A percentile compares a stretch with the other conserved stretches of the same genome.
Evolutionary conservation across 805 yeast species (phyloP).

Genomic region (Cyberlindnera maritima): DNA sequence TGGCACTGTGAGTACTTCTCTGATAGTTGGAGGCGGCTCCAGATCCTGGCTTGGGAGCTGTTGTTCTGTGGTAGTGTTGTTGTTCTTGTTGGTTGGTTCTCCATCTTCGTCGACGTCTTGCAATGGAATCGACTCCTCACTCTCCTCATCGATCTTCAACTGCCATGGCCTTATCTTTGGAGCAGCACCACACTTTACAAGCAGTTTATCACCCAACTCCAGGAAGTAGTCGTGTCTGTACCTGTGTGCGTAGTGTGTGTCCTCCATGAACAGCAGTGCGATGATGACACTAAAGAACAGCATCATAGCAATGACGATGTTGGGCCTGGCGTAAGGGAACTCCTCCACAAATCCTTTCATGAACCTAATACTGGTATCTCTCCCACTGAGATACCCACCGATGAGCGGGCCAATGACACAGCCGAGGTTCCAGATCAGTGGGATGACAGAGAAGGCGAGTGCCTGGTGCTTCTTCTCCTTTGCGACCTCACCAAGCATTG

Average conservation of each 20-base stretch:
- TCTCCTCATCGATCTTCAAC: slow-evolving; percentile 2
- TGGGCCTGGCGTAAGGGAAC: slow-evolving; percentile 16
- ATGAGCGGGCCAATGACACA: slow-evolving; percentile 15
- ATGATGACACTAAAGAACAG: slow-evolving; percentile 1
- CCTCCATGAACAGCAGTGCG: slow-evolving; percentile 13
- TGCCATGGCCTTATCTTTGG: slow-evolving; percentile 13
- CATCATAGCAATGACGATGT: slow-evolving; percentile 8
- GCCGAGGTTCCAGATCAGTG: slow-evolving; percentile 12
- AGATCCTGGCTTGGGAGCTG: background rate
- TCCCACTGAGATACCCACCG: slow-evolving; percentile 17
- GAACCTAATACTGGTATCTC: slow-evolving; percentile 3
- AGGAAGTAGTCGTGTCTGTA: slow-evolving; percentile 11
- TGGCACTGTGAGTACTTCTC: slow-evolving; percentile 9
- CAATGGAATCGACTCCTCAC: slow-evolving; percentile 1
- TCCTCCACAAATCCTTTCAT: slow-evolving; percentile 6
- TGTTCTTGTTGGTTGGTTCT: background rate
- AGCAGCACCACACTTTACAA: background rate
- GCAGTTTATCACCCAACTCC: slow-evolving; percentile 10
- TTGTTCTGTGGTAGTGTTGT: background rate
- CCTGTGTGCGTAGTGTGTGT: slow-evolving; percentile 12
- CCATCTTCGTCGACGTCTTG: background rate
- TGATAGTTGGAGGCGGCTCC: background rate
- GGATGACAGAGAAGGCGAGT: slow-evolving; percentile 15
- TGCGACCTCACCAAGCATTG: slow-evolving; percentile 15
- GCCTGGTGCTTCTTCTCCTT: slow-evolving; percentile 17